Conservation (phyloP, 208 protist species). For the Trypanosoma cruzi region DNA sequence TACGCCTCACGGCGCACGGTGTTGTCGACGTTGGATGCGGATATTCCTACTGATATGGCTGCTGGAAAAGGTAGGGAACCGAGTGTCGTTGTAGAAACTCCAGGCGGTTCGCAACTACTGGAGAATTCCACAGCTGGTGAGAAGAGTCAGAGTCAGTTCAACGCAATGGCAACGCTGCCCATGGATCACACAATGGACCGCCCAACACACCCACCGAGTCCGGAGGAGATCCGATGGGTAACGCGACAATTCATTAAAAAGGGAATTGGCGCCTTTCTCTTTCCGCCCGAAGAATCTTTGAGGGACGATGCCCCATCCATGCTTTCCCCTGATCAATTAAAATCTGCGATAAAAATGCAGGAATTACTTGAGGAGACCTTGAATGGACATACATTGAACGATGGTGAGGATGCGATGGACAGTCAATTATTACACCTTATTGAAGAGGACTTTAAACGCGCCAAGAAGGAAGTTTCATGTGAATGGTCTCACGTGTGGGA, state of each 20-base stretch:
- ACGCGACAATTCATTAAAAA: slow-evolving; percentile 55
- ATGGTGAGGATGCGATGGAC: slow-evolving; percentile 22
- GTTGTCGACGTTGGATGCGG: background rate
- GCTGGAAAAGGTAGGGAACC: background rate
- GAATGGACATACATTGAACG: slow-evolving; percentile 17
- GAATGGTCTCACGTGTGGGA: background rate
- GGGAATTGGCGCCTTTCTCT: slow-evolving; percentile 29
- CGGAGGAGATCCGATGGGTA: slow-evolving; percentile 47
- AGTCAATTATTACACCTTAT: slow-evolving; percentile 13
- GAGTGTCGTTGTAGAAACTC: background rate
- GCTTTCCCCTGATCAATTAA: slow-evolving; percentile 8
- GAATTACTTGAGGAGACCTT: slow-evolving; percentile 34
- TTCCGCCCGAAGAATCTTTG: background rate
- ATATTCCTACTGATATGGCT: background rate
- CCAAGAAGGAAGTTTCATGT: background rate
- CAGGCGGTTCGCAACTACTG: background rate
- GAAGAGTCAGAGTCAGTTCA: background rate
- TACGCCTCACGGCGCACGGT: slow-evolving; percentile 7
- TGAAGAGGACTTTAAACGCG: slow-evolving; percentile 13
- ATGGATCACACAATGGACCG: slow-evolving; percentile 39
- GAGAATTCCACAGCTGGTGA: background rate
- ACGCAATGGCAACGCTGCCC: slow-evolving; percentile 20
- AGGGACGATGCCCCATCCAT: background rate
- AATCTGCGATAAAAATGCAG: slow-evolving; percentile 29
- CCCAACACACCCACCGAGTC: slow-evolving; percentile 24